A percentile compares a stretch with the other conserved stretches of the same genome.
These are phyloP conservation scores for Schoenoplectus triqueter DNA, from an alignment of 202 grass and related monocot genomes.

Conservation along the genomic window DNA sequence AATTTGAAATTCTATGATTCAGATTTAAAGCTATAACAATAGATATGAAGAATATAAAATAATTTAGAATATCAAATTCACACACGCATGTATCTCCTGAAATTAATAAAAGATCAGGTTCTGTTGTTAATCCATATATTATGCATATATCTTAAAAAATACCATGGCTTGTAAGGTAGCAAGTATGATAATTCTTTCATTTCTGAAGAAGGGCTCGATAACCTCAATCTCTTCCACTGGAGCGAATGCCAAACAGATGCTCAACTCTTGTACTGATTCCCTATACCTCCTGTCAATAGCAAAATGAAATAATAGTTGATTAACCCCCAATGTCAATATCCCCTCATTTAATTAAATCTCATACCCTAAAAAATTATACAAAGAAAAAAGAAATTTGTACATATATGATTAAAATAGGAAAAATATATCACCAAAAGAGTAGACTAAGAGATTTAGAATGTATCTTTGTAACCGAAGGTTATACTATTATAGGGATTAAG, in stretches of 20 bases:
- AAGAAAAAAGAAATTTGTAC: background rate
- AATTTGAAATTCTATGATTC: no score
- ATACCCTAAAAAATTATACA: background rate
- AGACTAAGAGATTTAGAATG: background rate
- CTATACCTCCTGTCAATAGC: conserved; percentile 41
- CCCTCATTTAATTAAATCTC: background rate
- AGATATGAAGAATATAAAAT: no score
- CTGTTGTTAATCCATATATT: no score
- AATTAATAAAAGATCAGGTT: no score
- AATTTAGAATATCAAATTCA: no score
- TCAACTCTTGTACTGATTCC: conserved; percentile 51
- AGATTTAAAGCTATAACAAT: no score
- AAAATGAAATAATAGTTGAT: background rate
- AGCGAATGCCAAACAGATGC: conserved; percentile 57
- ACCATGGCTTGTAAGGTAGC: no score
- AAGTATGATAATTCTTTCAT: no score
- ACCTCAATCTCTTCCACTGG: conserved; percentile 47
- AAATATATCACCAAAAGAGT: background rate
- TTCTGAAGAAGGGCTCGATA: conserved; percentile 51
- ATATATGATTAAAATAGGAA: background rate
- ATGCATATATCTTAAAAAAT: no score
- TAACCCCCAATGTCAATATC: background rate
- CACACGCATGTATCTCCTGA: no score
- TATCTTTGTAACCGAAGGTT: background rate
- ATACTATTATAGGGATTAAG: background rate